Base-by-base conservation (phyloP, 371 early-diverging fungal genomes). In the Mortierella sp. region DNA sequence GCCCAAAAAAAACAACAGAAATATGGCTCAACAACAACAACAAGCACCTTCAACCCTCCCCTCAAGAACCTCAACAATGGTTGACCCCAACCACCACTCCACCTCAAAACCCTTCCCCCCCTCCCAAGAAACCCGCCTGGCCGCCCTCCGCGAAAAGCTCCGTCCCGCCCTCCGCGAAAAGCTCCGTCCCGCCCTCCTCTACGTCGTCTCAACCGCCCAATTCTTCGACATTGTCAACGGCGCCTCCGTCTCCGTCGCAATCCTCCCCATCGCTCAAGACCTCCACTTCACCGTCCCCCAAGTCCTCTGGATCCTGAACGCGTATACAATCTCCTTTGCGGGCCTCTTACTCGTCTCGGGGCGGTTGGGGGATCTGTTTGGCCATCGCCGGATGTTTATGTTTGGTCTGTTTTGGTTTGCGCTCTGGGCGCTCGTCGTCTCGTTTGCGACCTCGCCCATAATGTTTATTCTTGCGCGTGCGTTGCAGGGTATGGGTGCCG, bases 371-470 rank as follows among this genome's bases (percentile, higher is more conserved):
- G 80, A 78, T 70, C 75, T 84, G 34, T 81, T 77, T 76, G 85
- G 85, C 10, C 85, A 78, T 59, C 81, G 80, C 53, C 61, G 69
- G 19, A 64, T 80, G 70, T 78, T 84, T 76, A 26, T 84, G 64
- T 78, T 81, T 64, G 80, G 85, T n/a, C 75, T 83, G n/a, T 83
- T 83, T 57, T 83, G 83, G 83, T 83, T 83, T 69, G 72, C 83
- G 0, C 69, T 73, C 1, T 83, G 83, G 83, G 69, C 83, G 16
- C 53, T 83, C 0, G n/a, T 83, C 24, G 83, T 83, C 51, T 79
- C 79, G 26, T 83, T 83, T 54, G 70, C 83, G 2, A 76, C 69
- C 3, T 77, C 80, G 0, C 80, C 83, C 26, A 76, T 83, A 50
- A 79, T 83, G 79, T 80, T 79, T 31, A 72, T 83, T n/a, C 71